These are phyloP conservation scores for Termitomyces titanicus DNA, from an alignment of 768 basidiomycete species.

Conservation along the genomic window DNA sequence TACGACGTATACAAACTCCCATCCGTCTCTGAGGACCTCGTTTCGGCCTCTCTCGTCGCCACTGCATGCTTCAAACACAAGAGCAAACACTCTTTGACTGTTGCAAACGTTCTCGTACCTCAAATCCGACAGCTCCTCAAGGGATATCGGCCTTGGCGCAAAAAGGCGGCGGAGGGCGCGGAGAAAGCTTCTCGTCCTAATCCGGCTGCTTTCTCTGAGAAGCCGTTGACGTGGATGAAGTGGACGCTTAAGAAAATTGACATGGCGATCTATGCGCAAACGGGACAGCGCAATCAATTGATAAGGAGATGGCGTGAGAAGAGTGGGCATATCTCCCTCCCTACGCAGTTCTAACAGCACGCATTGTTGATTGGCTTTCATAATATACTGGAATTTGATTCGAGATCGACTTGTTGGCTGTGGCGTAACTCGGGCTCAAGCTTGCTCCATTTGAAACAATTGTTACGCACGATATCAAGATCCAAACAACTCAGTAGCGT, in stretches of 20 bases:
- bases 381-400: background rate
- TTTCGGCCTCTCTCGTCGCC: slow-evolving; percentile 53
- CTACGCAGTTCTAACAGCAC: background rate
- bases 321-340: background rate
- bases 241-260: slow-evolving; percentile 29
- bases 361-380: too few species aligned
- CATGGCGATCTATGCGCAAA: slow-evolving; percentile 16
- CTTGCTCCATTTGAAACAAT: too few species aligned
- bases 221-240: slow-evolving; percentile 23
- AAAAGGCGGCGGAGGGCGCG: background rate
- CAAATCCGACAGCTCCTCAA: slow-evolving; percentile 32
- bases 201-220: slow-evolving; percentile 10
- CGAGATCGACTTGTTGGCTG: too few species aligned
- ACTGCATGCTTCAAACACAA: slow-evolving; percentile 50
- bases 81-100: slow-evolving; percentile 31
- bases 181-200: background rate
- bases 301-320: too few species aligned
- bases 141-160: slow-evolving; percentile 1
- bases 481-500: too few species aligned
- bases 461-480: too few species aligned
- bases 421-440: too few species aligned
- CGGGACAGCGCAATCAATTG: background rate
- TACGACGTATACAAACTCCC: slow-evolving; percentile 53
- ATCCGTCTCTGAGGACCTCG: slow-evolving; percentile 49
- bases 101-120: slow-evolving; percentile 41